Conservation (phyloP, 345 rosid genomes). For the Eucalyptus marginata region DNA sequence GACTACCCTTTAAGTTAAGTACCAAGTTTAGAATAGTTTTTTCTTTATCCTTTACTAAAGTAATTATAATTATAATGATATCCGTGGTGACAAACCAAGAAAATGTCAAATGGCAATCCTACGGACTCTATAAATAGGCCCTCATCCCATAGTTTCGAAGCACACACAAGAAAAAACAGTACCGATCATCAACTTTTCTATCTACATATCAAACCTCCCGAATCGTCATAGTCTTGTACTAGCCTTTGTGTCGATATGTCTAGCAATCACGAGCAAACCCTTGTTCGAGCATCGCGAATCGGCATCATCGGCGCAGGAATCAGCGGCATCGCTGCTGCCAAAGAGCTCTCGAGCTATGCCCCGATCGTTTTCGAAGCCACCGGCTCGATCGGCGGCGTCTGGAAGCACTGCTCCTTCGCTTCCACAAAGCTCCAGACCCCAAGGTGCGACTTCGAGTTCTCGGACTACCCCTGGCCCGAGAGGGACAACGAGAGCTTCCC, state of each 20-base stretch:
- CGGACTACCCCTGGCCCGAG: conserved; percentile 82
- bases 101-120: background rate
- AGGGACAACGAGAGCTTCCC: conserved; percentile 64
- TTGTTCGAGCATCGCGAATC: conserved; percentile 3
- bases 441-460: conserved; percentile 63
- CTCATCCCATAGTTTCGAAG: background rate
- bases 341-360: conserved; percentile 48
- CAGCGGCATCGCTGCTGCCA: conserved; percentile 76
- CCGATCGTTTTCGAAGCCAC: conserved; percentile 78
- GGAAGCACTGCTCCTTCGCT: conserved; percentile 64
- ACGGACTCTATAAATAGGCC: background rate
- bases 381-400: conserved; percentile 79
- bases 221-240: background rate
- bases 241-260: background rate
- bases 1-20: background rate
- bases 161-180: background rate
- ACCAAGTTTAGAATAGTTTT: background rate
- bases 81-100: background rate
- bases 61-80: background rate
- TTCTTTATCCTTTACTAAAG: background rate
- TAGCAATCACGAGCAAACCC: background rate
- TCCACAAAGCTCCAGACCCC: conserved; percentile 81
- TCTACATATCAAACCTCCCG: background rate
- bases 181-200: background rate
- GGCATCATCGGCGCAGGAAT: conserved; percentile 87